These are phyloP conservation scores for Trichoderma koningiopsis DNA, from an alignment of 2,329 filamentous ascomycete genomes.

Conservation along the genomic window DNA sequence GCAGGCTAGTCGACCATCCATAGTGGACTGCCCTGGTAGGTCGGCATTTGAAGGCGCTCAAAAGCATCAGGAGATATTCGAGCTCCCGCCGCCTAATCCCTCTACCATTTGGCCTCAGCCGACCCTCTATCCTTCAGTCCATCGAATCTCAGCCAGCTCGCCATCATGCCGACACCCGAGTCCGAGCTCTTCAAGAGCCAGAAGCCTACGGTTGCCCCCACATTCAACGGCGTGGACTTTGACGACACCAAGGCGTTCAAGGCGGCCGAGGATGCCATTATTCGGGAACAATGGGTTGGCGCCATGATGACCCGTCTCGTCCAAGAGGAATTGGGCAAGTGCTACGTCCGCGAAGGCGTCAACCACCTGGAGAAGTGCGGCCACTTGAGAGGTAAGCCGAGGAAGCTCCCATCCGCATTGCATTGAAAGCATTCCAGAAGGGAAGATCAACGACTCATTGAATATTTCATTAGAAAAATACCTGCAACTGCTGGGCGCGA, in stretches of 20 bases:
- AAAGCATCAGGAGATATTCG: conserved; percentile 29
- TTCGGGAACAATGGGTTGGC: conserved; percentile 85
- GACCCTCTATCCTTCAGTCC: conserved; percentile 9
- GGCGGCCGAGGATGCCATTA: conserved; percentile 78
- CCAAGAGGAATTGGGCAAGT: conserved; percentile 80
- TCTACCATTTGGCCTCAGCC: conserved; percentile 27
- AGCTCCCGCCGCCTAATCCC: conserved; percentile 25
- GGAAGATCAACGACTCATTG: conserved; percentile 20
- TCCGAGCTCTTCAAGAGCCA: conserved; percentile 79
- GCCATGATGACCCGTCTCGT: conserved; percentile 87
- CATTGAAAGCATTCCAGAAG: too few species aligned
- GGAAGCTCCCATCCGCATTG: background rate
- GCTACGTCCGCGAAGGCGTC: conserved; percentile 80
- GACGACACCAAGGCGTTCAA: conserved; percentile 80
- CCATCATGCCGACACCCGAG: conserved; percentile 77
- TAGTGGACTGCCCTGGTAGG: background rate
- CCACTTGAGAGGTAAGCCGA: conserved; percentile 70
- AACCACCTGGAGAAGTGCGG: conserved; percentile 90
- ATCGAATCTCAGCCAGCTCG: conserved; percentile 27
- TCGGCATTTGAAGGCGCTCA: conserved; percentile 33
- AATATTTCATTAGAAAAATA: conserved; percentile 66
- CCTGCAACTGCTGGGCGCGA: conserved; percentile 72
- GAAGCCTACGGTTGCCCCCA: conserved; percentile 80
- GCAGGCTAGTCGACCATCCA: conserved; percentile 9
- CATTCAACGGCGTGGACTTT: conserved; percentile 85